Evolutionary conservation across 352 stramenopile species (phyloP).

Genomic region (Globisporangium mamillatum): DNA sequence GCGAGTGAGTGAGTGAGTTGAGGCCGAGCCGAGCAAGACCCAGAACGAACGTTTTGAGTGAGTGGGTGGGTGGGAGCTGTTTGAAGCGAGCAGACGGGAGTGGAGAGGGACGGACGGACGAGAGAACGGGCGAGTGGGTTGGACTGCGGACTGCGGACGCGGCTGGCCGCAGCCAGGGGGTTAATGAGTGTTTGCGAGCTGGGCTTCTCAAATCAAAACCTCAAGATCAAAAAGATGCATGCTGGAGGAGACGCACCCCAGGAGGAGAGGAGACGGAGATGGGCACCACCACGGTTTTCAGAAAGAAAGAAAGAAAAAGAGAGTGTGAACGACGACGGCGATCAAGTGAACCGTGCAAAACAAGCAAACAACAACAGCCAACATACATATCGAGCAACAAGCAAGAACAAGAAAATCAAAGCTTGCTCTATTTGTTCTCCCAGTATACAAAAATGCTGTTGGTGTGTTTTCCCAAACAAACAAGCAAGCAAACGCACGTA

Average conservation of each 20-base stretch:
- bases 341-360: conserved; percentile 1
- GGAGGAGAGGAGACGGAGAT: conserved; percentile 11
- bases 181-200: conserved; percentile 11
- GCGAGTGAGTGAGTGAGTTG: not conserved
- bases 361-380: not conserved
- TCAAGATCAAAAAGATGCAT: conserved; percentile 7
- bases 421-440: not conserved
- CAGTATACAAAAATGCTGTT: not conserved
- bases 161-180: too few species aligned
- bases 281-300: not conserved
- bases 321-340: not conserved
- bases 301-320: not conserved
- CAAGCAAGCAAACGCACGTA: not conserved
- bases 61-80: conserved; percentile 15
- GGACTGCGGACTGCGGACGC: not conserved
- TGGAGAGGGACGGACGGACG: conserved; percentile 4
- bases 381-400: not conserved
- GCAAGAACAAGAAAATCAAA: not conserved
- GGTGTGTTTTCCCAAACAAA: not conserved
- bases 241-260: conserved; percentile 5
- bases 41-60: not conserved
- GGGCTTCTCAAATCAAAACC: not conserved
- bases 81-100: conserved; percentile 13
- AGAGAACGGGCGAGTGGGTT: conserved; percentile 13
- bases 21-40: not conserved